Evolutionary conservation across 345 rosid species (phyloP).

Genomic region (Noccaea caerulescens): DNA sequence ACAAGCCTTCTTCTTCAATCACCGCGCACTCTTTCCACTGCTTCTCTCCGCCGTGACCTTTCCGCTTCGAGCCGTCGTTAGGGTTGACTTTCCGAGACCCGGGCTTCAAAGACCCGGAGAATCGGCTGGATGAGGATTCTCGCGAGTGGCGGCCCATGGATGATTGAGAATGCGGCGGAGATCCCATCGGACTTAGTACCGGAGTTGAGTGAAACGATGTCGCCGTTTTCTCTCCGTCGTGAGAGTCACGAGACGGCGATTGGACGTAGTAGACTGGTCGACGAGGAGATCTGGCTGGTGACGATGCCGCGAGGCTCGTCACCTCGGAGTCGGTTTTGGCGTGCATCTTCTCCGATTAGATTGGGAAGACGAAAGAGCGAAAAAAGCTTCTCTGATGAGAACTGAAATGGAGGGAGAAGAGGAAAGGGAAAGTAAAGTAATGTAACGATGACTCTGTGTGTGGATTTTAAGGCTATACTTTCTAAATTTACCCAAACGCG

Average conservation of each 20-base stretch:
- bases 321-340: constrained; percentile 98
- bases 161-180: constrained; percentile 94
- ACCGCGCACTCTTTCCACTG: constrained; percentile 75
- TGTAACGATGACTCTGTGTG: constrained; percentile 15
- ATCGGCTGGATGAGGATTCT: constrained; percentile 85
- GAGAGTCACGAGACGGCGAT: constrained; percentile 94
- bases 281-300: constrained; percentile 90
- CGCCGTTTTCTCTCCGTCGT: constrained; percentile 96
- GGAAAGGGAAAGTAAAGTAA: not conserved
- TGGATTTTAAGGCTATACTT: constrained; percentile 19
- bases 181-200: constrained; percentile 80
- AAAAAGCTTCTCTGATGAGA: not conserved
- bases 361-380: not conserved
- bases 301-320: constrained; percentile 87
- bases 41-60: constrained; percentile 62
- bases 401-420: constrained; percentile 30
- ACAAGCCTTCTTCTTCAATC: constrained; percentile 95
- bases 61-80: constrained; percentile 57
- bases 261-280: constrained; percentile 92
- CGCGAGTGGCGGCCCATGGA: constrained; percentile 92
- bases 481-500: constrained; percentile 13
- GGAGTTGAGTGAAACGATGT: constrained; percentile 98
- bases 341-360: constrained; percentile 57
- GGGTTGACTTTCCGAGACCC: constrained; percentile 90
- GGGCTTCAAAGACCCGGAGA: constrained; percentile 89